Conservation (phyloP, 2,329 filamentous ascomycete genomes). For the Colletotrichum eremochloae region DNA sequence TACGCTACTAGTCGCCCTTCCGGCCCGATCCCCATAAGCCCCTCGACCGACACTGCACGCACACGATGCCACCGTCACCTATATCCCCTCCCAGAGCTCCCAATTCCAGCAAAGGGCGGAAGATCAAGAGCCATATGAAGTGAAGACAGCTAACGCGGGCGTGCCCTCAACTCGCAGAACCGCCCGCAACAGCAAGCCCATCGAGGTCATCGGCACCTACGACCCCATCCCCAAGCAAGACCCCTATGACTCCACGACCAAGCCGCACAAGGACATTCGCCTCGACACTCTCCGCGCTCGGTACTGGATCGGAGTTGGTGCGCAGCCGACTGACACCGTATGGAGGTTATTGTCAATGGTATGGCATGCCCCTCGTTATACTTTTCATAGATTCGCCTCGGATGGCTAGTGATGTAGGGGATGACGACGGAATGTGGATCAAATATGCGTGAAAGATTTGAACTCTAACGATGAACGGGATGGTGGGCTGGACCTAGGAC, state of each 20-base stretch:
- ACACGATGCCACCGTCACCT: neutral
- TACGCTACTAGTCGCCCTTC: slow-evolving; percentile 56
- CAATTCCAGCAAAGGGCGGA: neutral
- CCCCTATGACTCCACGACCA: slow-evolving; percentile 71
- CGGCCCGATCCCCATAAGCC: neutral
- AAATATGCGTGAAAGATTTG: neutral
- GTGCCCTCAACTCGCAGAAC: slow-evolving; percentile 66
- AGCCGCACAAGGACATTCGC: slow-evolving; percentile 90
- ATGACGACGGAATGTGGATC: neutral
- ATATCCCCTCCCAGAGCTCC: neutral
- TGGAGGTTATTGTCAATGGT: slow-evolving; percentile 91
- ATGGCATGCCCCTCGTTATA: slow-evolving; percentile 41
- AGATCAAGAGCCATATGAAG: neutral
- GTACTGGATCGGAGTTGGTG: slow-evolving; percentile 98
- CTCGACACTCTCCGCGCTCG: slow-evolving; percentile 84
- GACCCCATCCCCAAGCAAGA: slow-evolving; percentile 75
- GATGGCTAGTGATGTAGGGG: neutral
- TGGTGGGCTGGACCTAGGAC: neutral
- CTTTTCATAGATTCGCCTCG: neutral
- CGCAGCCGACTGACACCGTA: slow-evolving; percentile 90
- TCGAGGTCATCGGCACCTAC: slow-evolving; percentile 92
- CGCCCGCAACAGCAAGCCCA: slow-evolving; percentile 86
- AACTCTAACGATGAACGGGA: neutral
- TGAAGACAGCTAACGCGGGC: neutral
- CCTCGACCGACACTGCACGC: neutral